A percentile compares a stretch with the other conserved stretches of the same genome.
These are phyloP conservation scores for Aspergillus panamensis DNA, from an alignment of 495 filamentous ascomycete species.

Conservation along the genomic window DNA sequence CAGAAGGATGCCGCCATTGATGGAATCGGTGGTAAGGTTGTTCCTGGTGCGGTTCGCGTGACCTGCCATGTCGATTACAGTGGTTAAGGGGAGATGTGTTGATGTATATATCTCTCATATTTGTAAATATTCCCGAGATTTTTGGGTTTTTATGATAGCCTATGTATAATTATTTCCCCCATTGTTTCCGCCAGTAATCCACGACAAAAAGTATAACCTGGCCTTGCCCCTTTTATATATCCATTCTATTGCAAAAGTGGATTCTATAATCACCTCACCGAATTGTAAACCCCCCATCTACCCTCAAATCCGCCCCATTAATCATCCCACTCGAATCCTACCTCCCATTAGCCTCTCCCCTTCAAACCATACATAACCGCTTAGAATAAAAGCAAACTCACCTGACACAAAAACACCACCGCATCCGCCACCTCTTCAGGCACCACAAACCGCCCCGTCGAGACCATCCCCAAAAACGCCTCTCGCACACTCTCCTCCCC, in stretches of 20 bases:
- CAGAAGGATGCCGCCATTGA: slow-evolving; percentile 27
- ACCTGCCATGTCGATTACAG: slow-evolving; percentile 32
- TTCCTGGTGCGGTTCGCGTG: slow-evolving; percentile 31
- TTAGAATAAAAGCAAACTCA: slow-evolving; percentile 13
- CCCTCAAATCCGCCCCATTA: slow-evolving; percentile 42
- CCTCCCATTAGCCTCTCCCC: slow-evolving; percentile 7
- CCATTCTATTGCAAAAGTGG: no score
- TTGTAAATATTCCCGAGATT: neutral
- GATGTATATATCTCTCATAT: neutral
- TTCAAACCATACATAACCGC: neutral
- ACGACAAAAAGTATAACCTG: no score
- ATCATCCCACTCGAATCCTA: slow-evolving; percentile 46
- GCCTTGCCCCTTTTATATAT: no score
- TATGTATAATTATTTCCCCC: neutral
- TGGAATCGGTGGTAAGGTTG: slow-evolving; percentile 36
- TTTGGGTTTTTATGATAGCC: neutral
- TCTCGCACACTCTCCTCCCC: slow-evolving; percentile 31
- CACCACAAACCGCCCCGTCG: slow-evolving; percentile 42
- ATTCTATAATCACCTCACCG: slow-evolving; percentile 15
- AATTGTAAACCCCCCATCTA: slow-evolving; percentile 43
- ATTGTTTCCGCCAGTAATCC: no score
- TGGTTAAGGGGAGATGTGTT: slow-evolving; percentile 10
- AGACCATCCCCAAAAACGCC: slow-evolving; percentile 35
- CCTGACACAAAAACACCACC: slow-evolving; percentile 39
- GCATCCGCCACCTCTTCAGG: slow-evolving; percentile 43